A percentile compares a stretch with the other conserved stretches of the same genome.
Conservation (phyloP, 1,139 yeast species). For the Suhomyces choctaworum region DNA sequence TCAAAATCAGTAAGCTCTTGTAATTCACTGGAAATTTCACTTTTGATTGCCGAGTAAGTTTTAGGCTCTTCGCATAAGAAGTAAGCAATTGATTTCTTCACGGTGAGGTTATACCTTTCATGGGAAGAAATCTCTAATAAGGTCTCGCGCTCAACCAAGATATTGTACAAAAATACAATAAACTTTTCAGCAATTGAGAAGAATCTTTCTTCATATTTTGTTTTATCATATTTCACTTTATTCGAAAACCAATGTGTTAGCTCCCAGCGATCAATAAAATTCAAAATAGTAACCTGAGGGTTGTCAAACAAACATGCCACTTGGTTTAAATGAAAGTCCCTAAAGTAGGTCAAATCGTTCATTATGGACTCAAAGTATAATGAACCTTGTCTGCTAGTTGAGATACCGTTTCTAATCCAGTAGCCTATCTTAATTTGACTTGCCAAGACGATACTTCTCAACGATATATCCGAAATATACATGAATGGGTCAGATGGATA, state of each 20-base stretch:
- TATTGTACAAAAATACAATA: conserved; percentile 53
- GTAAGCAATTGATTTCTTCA: conserved; percentile 45
- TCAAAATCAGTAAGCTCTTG: conserved; percentile 40
- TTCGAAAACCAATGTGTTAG: conserved; percentile 54
- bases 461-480: conserved; percentile 53
- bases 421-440: conserved; percentile 77
- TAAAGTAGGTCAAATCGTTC: conserved; percentile 36
- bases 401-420: conserved; percentile 86
- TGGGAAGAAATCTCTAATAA: conserved; percentile 34
- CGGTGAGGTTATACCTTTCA: conserved; percentile 26
- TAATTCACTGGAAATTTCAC: conserved; percentile 36
- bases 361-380: conserved; percentile 35
- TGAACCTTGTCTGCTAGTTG: conserved; percentile 50
- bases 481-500: conserved; percentile 31
- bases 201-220: conserved; percentile 62
- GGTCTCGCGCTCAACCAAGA: conserved; percentile 54
- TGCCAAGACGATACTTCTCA: conserved; percentile 63
- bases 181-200: conserved; percentile 53
- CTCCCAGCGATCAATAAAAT: conserved; percentile 64
- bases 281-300: conserved; percentile 43
- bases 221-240: conserved; percentile 32
- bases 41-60: conserved; percentile 51
- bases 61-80: conserved; percentile 53
- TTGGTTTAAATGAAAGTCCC: conserved; percentile 62
- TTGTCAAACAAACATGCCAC: conserved; percentile 48